Conservation (phyloP, 768 basidiomycete species). For the Lactarius evosmus region DNA sequence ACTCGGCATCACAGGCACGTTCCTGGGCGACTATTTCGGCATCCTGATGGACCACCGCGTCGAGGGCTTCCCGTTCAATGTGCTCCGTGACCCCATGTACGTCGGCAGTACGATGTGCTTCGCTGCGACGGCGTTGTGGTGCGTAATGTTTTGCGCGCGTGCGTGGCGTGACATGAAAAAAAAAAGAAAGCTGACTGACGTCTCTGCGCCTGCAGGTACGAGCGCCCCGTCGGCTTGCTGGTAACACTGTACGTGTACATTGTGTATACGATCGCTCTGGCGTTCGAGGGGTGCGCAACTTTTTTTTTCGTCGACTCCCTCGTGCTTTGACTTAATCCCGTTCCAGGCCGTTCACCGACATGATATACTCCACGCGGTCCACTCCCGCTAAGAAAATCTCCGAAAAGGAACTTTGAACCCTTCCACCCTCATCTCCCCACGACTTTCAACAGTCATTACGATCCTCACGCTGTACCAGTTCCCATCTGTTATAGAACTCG, state of each 20-base stretch:
- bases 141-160: slow-evolving; percentile 31
- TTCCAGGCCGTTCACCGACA: slow-evolving; percentile 64
- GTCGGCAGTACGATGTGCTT: slow-evolving; percentile 93
- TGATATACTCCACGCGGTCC: slow-evolving; percentile 68
- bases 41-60: slow-evolving; percentile 86
- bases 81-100: slow-evolving; percentile 94
- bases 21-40: slow-evolving; percentile 81
- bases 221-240: slow-evolving; percentile 78
- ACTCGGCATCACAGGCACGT: slow-evolving; percentile 91
- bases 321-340: slow-evolving; percentile 28
- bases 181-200: neutral
- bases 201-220: slow-evolving; percentile 53
- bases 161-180: neutral
- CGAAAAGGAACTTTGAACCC: slow-evolving; percentile 34
- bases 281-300: slow-evolving; percentile 77
- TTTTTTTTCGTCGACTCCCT: neutral
- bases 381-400: slow-evolving; percentile 19
- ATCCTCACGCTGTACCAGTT: neutral
- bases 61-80: slow-evolving; percentile 96
- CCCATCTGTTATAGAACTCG: neutral
- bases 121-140: slow-evolving; percentile 84
- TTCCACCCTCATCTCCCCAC: neutral
- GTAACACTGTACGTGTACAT: slow-evolving; percentile 80
- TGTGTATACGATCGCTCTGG: slow-evolving; percentile 79
- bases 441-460: slow-evolving; percentile 22